Base-by-base conservation (phyloP, 1,284 basidiomycete species). In the Heterobasidion parviporum region DNA sequence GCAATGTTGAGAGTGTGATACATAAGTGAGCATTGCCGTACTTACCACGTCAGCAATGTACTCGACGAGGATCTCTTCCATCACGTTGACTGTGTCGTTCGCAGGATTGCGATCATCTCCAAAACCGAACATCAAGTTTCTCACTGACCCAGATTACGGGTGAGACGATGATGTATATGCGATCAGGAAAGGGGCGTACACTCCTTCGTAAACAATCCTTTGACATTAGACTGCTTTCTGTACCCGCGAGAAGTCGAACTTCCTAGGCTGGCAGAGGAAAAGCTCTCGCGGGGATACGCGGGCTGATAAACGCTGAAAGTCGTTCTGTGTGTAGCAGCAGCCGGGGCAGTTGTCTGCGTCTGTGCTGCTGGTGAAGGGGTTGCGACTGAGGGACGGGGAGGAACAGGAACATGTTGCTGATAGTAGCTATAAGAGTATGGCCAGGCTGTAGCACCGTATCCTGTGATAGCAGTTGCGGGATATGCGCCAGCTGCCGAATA, bases 51-150 rank as follows among this genome's bases (percentile, higher is more conserved):
- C 93, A 36, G 85, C 83, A 61, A 97, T 91, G 63, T 93, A 95
- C 67, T 95, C 92, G 49, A 95, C 83, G 45, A 95, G 74, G 60
- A 97, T 94, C 67, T 96, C 94, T 68, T 97, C 94, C 87, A 97
- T 91, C 34, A 97, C 88, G 63, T 85, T 87, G 34, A 95, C 88
- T 0, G 89, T 88, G 62, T 96, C 94, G 50, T 82, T 87, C 8
- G 89, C 84, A 1, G 93, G 91, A 61, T 92, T 89, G 16, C 89
- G 80, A 65, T 92, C 90, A 66, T 97, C 94, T 16, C 94, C 94
- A 67, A 94, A 97, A n/a, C 90, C 92, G 65, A 94, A 96, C 93
- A 96, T 95, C 54, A 96, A 75, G 57, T 82, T 88, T 60, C 87
- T 84, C 57, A 96, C 92, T 94, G 61, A 6, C 57, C 36, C 2